Base-by-base conservation (phyloP, 352 stramenopile species). In the Thraustochytrium sp. region DNA sequence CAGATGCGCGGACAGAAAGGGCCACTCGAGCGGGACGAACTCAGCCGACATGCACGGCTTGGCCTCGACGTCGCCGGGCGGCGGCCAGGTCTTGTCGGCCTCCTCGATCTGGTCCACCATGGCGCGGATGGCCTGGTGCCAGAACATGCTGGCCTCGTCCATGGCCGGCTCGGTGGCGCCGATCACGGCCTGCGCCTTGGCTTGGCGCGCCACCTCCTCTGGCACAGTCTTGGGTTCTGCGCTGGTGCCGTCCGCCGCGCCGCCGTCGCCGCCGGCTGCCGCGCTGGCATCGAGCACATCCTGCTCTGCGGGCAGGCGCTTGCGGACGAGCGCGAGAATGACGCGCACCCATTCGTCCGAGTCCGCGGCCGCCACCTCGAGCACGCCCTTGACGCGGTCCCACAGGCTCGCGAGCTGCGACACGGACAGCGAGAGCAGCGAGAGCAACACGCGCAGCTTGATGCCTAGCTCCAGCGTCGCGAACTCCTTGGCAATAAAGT, bases 281-380 rank as follows among this genome's bases (percentile, higher is more conserved):
- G 55, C 11, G 16, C 11, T 18, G 59, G 59, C 37, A 0, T 53
- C 59, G 34, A 53, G 18, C 0, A 80, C 38, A 31, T 80, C 68
- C 51, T 61, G 3, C 13, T 11, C 29, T 16, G 68, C 8, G 34
- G 68, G 68, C 1, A 80, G 68, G 0, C 68, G 46, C 68, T 42
- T 42, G 13, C 51, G 44, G 3, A 80, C 68, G 51, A 80, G 68
- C 9, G 38, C 68, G 34, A 80, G 68, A 11, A 80, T 51, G 34
- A 80, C 53, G 37, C 68, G 68, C 36, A 80, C 68, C 68, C 68
- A 80, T 26, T 80, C 68, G 23, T 80, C 68, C 34, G 48, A 65
- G 51, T 80, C 68, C 9, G 51, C 34, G 16, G 31, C 44, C 4
- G 68, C 68, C 9, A 34, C 29, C 29, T 31, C 26, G 34, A 80